Evolutionary conservation across 345 rosid species (phyloP).

Genomic region (Corymbia maculata): DNA sequence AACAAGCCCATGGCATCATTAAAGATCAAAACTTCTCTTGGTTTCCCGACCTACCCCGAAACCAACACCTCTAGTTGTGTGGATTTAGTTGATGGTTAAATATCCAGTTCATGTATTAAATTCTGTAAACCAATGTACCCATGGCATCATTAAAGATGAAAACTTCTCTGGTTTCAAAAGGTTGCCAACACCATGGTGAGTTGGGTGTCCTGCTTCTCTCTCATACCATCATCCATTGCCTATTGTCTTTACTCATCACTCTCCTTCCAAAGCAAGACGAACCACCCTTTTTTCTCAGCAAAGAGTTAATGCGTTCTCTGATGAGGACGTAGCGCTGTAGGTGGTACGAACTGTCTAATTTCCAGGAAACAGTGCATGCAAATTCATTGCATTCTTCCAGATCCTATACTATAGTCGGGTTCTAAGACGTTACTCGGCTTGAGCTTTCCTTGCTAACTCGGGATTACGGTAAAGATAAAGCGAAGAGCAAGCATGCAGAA

Average conservation of each 20-base stretch:
- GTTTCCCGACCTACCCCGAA: background rate
- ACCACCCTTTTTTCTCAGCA: background rate
- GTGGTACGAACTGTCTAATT: background rate
- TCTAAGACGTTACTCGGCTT: background rate
- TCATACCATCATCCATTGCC: background rate
- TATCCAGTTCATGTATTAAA: background rate
- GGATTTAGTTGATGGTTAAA: accelerated
- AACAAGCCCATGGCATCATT: background rate
- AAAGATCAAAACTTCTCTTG: background rate
- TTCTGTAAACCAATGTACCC: background rate
- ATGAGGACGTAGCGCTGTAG: background rate
- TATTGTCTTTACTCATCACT: background rate
- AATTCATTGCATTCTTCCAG: background rate
- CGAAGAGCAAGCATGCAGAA: background rate
- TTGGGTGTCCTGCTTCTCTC: background rate
- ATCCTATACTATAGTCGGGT: background rate
- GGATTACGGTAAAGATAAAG: background rate
- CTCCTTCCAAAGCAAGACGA: background rate
- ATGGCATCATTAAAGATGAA: background rate
- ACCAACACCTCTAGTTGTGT: background rate
- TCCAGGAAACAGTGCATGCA: background rate
- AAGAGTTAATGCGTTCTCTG: background rate
- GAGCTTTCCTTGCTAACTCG: background rate
- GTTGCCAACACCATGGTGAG: background rate
- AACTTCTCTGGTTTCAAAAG: background rate